Conservation (phyloP, 257 asterid species). For the Thymus mandschuricus region DNA sequence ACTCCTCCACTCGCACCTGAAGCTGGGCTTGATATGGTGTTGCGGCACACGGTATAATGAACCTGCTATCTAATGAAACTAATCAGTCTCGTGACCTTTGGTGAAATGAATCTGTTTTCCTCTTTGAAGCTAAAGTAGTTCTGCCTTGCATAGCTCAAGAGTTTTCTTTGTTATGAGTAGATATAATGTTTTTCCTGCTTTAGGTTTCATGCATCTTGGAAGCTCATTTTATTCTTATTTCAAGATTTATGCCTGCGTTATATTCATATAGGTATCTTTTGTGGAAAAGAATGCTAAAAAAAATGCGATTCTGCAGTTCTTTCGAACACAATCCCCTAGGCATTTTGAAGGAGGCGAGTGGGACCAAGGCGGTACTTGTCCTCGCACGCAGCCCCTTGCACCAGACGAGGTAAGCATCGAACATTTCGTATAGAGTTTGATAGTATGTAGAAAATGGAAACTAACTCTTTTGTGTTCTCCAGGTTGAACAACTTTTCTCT, state of each 20-base stretch:
- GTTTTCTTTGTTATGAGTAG: neutral
- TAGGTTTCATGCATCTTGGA: constrained; percentile 18
- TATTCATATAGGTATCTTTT: constrained; percentile 51
- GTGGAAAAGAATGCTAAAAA: constrained; percentile 56
- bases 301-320: constrained; percentile 49
- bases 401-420: constrained; percentile 57
- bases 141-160: neutral
- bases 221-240: constrained; percentile 10
- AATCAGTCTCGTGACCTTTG: neutral
- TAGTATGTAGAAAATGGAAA: neutral
- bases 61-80: neutral
- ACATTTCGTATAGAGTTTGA: neutral
- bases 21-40: constrained; percentile 77
- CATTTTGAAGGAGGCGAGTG: constrained; percentile 99
- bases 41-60: constrained; percentile 71
- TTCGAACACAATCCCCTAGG: constrained; percentile 90
- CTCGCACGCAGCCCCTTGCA: constrained; percentile 62
- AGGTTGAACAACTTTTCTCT: constrained; percentile 85
- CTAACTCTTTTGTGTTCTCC: constrained; percentile 1
- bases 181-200: neutral
- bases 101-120: neutral
- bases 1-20: constrained; percentile 70
- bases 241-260: constrained; percentile 14
- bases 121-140: neutral
- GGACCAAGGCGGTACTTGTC: constrained; percentile 95